Percentiles rank a stretch among this genome's conserved stretches.
Evolutionary conservation across 257 asterid genomes (phyloP).

Genomic region (Echites panduratus): DNA sequence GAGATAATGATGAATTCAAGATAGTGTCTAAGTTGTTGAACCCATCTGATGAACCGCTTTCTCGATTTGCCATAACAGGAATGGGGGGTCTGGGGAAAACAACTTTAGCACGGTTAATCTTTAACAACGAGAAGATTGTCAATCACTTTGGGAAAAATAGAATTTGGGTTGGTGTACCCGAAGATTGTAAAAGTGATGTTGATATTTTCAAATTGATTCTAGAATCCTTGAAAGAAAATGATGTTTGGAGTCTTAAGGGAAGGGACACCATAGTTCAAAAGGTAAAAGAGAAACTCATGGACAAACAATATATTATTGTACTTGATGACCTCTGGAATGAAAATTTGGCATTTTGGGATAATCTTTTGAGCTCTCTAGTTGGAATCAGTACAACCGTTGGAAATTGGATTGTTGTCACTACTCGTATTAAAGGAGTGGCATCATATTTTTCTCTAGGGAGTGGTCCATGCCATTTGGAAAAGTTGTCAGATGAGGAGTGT

Average conservation of each 20-base stretch:
- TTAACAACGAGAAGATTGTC: neutral
- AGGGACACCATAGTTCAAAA: constrained; percentile 7
- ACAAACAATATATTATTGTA: constrained; percentile 16
- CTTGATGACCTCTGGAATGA: constrained; percentile 36
- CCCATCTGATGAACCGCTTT: neutral
- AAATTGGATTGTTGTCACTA: constrained; percentile 3
- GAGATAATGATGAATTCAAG: neutral
- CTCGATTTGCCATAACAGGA: constrained; percentile 6
- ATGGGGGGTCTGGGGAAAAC: constrained; percentile 22
- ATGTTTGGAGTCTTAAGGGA: neutral
- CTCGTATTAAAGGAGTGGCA: neutral
- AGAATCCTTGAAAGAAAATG: neutral
- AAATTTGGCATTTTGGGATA: neutral
- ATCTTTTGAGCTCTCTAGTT: neutral
- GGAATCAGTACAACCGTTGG: neutral
- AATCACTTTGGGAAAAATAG: neutral
- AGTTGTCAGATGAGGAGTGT: neutral
- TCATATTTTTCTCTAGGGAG: neutral
- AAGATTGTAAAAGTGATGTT: neutral
- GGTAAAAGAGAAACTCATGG: neutral
- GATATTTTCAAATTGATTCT: constrained; percentile 14
- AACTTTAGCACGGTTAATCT: constrained; percentile 18
- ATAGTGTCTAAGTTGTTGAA: neutral
- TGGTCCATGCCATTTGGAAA: neutral
- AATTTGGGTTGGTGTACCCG: constrained; percentile 22